Evolutionary conservation across 805 yeast genomes (phyloP).

Genomic region (Ogataea dorogensis): DNA sequence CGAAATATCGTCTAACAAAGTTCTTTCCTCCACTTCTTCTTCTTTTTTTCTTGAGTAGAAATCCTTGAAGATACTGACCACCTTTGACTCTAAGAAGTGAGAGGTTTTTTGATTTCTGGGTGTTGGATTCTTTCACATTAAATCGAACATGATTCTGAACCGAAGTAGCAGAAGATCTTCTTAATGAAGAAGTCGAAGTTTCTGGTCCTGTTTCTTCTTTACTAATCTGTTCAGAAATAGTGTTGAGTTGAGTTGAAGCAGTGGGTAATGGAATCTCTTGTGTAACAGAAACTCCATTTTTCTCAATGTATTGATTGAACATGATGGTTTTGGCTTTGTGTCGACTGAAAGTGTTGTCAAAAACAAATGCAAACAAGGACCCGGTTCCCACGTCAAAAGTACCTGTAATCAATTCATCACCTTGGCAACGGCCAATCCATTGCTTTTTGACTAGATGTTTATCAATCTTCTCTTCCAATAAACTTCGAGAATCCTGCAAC

Average conservation of each 20-base stretch:
- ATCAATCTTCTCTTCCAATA: conserved; percentile 56
- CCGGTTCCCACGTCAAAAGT: conserved; percentile 55
- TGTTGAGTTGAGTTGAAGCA: conserved; percentile 10
- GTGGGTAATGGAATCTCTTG: conserved; percentile 3
- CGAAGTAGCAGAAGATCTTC: conserved; percentile 9
- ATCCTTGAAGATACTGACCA: conserved; percentile 76
- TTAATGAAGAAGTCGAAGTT: no score
- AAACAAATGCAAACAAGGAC: conserved; percentile 81
- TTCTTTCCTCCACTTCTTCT: conserved; percentile 82
- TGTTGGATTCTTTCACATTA: conserved; percentile 19
- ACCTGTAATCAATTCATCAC: conserved; percentile 65
- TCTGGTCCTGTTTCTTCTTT: conserved; percentile 10
- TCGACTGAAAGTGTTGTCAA: conserved; percentile 89
- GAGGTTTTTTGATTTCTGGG: conserved; percentile 25
- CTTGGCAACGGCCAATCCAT: conserved; percentile 56
- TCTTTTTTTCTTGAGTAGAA: conserved; percentile 67
- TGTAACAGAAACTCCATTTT: neutral
- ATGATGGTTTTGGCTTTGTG: conserved; percentile 77
- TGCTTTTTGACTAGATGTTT: conserved; percentile 48
- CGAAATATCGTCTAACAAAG: conserved; percentile 79
- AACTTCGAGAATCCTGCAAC: conserved; percentile 28
- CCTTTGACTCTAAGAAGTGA: conserved; percentile 45
- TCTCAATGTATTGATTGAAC: conserved; percentile 50
- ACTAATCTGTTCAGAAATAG: conserved; percentile 11
- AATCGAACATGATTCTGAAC: conserved; percentile 26